These are phyloP conservation scores for Lecanicillium sp. DNA, from an alignment of 2,329 filamentous ascomycete species.

Conservation along the genomic window DNA sequence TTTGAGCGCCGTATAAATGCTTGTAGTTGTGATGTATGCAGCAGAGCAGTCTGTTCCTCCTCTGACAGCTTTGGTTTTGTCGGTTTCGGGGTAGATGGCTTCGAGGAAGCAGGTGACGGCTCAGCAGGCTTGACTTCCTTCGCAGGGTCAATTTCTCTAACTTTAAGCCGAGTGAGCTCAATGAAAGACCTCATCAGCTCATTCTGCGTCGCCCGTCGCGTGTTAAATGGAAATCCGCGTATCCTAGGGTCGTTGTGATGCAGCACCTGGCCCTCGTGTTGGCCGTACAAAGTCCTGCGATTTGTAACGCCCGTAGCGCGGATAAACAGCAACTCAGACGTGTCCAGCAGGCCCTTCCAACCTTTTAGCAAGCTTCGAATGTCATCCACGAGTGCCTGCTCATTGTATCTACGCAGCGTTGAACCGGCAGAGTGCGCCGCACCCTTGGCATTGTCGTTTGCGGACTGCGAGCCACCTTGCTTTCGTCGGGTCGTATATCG, in stretches of 20 bases:
- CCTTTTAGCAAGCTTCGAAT: conserved; percentile 72
- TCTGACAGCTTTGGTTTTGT: conserved; percentile 62
- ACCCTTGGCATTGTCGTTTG: conserved; percentile 90
- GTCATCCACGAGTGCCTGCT: conserved; percentile 82
- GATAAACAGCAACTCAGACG: conserved; percentile 78
- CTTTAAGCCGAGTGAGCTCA: conserved; percentile 84
- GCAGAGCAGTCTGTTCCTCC: conserved; percentile 71
- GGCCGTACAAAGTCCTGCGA: conserved; percentile 77
- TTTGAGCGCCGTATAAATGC: conserved; percentile 85
- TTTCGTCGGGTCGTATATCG: conserved; percentile 93
- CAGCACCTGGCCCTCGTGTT: conserved; percentile 83
- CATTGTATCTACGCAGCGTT: conserved; percentile 84
- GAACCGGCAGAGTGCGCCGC: conserved; percentile 91
- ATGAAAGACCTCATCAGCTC: conserved; percentile 93
- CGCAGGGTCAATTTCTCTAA: conserved; percentile 66
- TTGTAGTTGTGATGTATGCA: conserved; percentile 86
- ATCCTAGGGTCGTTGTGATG: conserved; percentile 71
- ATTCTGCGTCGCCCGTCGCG: conserved; percentile 81
- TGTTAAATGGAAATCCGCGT: conserved; percentile 88
- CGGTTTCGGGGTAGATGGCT: conserved; percentile 37
- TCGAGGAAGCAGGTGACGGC: conserved; percentile 20
- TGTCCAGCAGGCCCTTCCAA: conserved; percentile 82
- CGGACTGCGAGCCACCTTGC: conserved; percentile 90
- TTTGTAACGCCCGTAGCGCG: conserved; percentile 85
- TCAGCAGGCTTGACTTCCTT: conserved; percentile 41